Base-by-base conservation (phyloP, 495 filamentous ascomycete species). In the Tuber magnatum region DNA sequence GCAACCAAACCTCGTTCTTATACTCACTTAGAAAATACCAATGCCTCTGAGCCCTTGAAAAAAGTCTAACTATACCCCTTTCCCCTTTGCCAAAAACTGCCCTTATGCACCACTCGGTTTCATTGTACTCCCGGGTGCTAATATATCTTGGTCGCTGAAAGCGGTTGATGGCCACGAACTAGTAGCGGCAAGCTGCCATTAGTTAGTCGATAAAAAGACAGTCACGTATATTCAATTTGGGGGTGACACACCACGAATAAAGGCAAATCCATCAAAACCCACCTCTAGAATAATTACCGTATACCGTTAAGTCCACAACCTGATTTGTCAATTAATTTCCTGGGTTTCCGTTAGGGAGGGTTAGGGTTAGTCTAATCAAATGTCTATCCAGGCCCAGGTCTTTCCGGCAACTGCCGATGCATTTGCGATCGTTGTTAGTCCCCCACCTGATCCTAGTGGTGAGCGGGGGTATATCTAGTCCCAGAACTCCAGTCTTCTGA, bases 211-310 rank as follows among this genome's bases (percentile, higher is more conserved):
- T 72, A 65, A 43, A 5, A 68, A 41, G 44, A 22, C 20, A 40
- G 6, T 10, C n/a, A n/a, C n/a, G n/a, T n/a, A n/a, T 20, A 6
- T 22, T 68, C 5, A 41, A 14, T 71, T 12, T 18, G n/a, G 38
- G 48, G 41, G 32, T 22, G 44, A 74, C 85, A 78, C 83, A 90
- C 88, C 89, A 80, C 94, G 88, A 84, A 93, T 88, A 82, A 98
- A 97, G 22, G 97, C 93, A 82, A 97, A 97, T 0, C 94, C 94
- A 80, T 97, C 97, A 32, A 97, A 93, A 9, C 94, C 94, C 41
- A 96, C 89, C 68, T 87, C 73, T 77, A 72, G 10, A 10, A n/a
- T n/a, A n/a, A n/a, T n/a, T n/a, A n/a, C n/a, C n/a, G n/a, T n/a
- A n/a, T n/a, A n/a, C n/a, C n/a, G n/a, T n/a, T n/a, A n/a, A n/a